Evolutionary conservation across 345 rosid species (phyloP).

Genomic region (Cardamine chenopodiifolia): DNA sequence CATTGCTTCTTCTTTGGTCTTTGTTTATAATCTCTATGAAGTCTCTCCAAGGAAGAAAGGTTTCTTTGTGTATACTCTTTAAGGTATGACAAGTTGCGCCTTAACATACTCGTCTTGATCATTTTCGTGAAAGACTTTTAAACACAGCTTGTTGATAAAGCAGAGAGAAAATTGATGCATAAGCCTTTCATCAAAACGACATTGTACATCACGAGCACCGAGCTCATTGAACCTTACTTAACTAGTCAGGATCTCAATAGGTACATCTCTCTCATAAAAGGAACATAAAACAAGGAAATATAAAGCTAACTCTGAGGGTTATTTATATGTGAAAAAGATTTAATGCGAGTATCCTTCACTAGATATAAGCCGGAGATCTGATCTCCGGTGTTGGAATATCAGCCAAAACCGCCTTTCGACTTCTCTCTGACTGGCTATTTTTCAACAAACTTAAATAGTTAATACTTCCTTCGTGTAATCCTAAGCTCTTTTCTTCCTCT

Average conservation of each 20-base stretch:
- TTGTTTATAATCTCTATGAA: not conserved
- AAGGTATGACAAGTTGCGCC: conserved; percentile 17
- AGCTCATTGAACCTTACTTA: conserved; percentile 39
- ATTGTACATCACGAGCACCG: conserved; percentile 34
- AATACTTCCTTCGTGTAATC: conserved; percentile 64
- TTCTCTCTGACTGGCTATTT: conserved; percentile 78
- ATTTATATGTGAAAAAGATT: conserved; percentile 9
- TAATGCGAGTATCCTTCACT: conserved; percentile 14
- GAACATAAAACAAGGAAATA: conserved; percentile 16
- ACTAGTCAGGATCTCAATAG: conserved; percentile 35
- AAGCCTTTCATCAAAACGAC: conserved; percentile 24
- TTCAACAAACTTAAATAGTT: conserved; percentile 73
- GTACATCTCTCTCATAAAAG: conserved; percentile 26
- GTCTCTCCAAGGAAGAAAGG: not conserved
- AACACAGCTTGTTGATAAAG: not conserved
- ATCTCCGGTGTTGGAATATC: conserved; percentile 53
- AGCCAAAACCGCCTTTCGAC: conserved; percentile 48
- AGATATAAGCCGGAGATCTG: conserved; percentile 58
- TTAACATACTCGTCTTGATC: conserved; percentile 18
- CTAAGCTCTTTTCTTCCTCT: conserved; percentile 67
- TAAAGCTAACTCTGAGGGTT: conserved; percentile 28
- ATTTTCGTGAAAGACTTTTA: too few relatives aligned
- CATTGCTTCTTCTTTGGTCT: conserved; percentile 26
- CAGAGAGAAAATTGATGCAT: conserved; percentile 13
- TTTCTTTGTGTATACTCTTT: conserved; percentile 26